These are phyloP conservation scores for Phoenix roebelenii DNA, from an alignment of 176 grass and related monocot species.

Conservation along the genomic window DNA sequence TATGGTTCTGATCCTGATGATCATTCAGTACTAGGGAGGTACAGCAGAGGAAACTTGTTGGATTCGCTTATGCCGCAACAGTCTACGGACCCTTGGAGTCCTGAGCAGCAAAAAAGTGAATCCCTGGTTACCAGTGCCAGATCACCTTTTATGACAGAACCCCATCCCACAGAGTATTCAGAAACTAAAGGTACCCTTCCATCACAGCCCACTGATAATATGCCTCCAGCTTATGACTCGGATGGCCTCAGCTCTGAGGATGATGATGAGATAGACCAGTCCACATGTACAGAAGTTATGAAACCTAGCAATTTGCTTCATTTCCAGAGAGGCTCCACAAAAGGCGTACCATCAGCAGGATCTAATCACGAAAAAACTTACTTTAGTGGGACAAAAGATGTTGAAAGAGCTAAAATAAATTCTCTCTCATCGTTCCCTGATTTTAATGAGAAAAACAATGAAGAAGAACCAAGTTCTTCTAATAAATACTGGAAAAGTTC, in stretches of 20 bases:
- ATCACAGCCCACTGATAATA: conserved; percentile 27
- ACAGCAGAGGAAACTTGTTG: neutral
- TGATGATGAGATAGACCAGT: conserved; percentile 30
- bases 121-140: conserved; percentile 29
- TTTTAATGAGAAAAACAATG: conserved; percentile 19
- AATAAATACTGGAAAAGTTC: conserved; percentile 23
- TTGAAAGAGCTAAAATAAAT: conserved; percentile 6
- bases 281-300: conserved; percentile 5
- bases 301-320: conserved; percentile 16
- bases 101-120: conserved; percentile 26
- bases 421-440: conserved; percentile 11
- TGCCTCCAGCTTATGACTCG: conserved; percentile 65
- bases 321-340: neutral
- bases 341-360: conserved; percentile 10
- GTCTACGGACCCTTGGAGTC: conserved; percentile 21
- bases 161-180: conserved; percentile 13
- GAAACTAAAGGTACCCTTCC: conserved; percentile 24
- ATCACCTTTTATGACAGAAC: conserved; percentile 28
- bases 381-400: conserved; percentile 15
- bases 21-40: neutral
- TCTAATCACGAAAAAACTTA: neutral
- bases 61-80: neutral
- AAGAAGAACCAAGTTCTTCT: conserved; percentile 24
- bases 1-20: neutral
- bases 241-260: conserved; percentile 49